These are phyloP conservation scores for Scutellaria baicalensis DNA, from an alignment of 257 asterid species.

Conservation along the genomic window DNA sequence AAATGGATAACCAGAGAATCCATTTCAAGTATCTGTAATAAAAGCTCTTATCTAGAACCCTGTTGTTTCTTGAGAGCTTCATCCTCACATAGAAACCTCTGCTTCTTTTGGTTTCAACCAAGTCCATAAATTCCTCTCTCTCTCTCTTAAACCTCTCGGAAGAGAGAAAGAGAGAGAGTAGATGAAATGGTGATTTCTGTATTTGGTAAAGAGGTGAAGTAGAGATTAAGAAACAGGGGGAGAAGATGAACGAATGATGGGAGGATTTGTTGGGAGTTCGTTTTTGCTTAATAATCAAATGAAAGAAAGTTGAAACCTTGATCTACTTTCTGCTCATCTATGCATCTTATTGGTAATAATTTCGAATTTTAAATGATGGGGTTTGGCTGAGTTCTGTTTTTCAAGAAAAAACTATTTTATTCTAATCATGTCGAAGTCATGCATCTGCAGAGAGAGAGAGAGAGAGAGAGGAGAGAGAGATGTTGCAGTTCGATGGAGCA, in stretches of 20 bases:
- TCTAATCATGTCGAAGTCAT: constrained; percentile 10
- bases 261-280: constrained; percentile 40
- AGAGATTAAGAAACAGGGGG: constrained; percentile 37
- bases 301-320: not conserved
- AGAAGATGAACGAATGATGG: constrained; percentile 2
- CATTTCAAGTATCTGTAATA: constrained; percentile 60
- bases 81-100: constrained; percentile 65
- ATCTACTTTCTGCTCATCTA: not conserved
- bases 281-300: constrained; percentile 33
- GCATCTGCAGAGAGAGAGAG: constrained; percentile 17
- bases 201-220: constrained; percentile 45
- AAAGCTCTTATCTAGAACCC: constrained; percentile 10
- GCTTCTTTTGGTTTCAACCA: constrained; percentile 31
- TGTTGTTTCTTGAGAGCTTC: constrained; percentile 37
- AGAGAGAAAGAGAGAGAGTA: constrained; percentile 13
- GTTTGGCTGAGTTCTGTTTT: constrained; percentile 16
- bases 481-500: constrained; percentile 31
- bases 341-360: not conserved
- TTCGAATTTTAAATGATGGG: not conserved
- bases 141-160: constrained; percentile 23
- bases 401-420: not conserved
- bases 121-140: constrained; percentile 12
- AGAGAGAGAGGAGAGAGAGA: not conserved
- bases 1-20: constrained; percentile 59
- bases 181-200: constrained; percentile 46